Percentiles rank a stretch among this genome's conserved stretches.
Evolutionary conservation across 345 rosid species (phyloP).

Genomic region (Dipteronia sinensis): DNA sequence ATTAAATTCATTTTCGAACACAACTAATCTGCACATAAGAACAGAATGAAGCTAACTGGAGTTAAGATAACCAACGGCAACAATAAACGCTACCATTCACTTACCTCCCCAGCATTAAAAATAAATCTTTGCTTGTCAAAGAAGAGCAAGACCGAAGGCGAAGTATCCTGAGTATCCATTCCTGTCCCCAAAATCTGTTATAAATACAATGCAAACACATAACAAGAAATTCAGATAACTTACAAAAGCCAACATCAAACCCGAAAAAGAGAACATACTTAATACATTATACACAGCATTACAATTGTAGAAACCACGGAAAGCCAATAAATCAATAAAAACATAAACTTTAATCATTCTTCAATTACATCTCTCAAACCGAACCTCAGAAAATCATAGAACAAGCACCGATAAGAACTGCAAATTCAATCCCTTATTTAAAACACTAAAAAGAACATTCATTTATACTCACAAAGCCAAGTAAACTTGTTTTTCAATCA

Average conservation of each 20-base stretch:
- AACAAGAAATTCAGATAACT: neutral
- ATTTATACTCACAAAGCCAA: constrained; percentile 13
- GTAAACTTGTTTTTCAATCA: neutral
- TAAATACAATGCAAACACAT: neutral
- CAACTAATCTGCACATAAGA: neutral
- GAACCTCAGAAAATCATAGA: neutral
- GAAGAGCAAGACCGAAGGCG: constrained; percentile 87
- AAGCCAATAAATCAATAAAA: neutral
- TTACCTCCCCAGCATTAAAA: constrained; percentile 96
- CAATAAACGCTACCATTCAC: constrained; percentile 6
- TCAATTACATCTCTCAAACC: neutral
- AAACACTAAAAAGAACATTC: neutral
- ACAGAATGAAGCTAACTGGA: neutral
- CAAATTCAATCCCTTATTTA: neutral
- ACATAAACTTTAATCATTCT: neutral
- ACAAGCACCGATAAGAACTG: neutral
- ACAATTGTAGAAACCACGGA: neutral
- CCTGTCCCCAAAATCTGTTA: constrained; percentile 88
- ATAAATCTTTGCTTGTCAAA: constrained; percentile 91
- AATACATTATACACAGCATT: neutral
- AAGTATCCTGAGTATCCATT: constrained; percentile 96
- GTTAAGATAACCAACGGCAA: no score
- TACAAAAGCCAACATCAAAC: neutral
- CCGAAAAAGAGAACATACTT: neutral
- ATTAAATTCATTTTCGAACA: neutral